phyloP scores from a whole-genome alignment of 2,329 filamentous ascomycete genomes.

The Aspergillus fijiensis region DNA sequence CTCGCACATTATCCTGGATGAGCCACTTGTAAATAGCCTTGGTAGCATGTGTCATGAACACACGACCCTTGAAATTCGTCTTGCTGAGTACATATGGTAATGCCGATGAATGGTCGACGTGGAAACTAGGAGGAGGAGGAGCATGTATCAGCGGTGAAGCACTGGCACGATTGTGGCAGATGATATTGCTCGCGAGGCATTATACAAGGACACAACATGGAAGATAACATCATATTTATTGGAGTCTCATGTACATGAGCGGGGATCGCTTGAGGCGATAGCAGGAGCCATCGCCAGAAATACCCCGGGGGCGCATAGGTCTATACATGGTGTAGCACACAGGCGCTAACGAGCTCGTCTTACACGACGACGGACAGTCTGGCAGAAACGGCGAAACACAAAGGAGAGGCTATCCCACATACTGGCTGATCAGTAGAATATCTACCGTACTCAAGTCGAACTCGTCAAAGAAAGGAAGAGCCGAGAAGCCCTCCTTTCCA shows the following conservation, averaged over 20 bases:
- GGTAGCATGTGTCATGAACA: slow-evolving; percentile 99
- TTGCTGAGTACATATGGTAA: slow-evolving; percentile 95
- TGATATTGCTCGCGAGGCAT: slow-evolving; percentile 16
- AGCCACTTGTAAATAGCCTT: slow-evolving; percentile 99
- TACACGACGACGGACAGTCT: slow-evolving; percentile 1
- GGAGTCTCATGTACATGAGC: slow-evolving; percentile 37
- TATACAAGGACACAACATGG: slow-evolving; percentile 17
- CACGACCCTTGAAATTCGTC: slow-evolving; percentile 92
- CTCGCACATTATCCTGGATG: slow-evolving; percentile 92
- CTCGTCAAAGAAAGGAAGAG: slow-evolving; percentile 95
- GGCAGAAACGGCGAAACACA: slow-evolving; percentile 14
- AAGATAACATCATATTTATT: background rate
- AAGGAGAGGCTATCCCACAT: slow-evolving; percentile 55
- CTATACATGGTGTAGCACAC: background rate
- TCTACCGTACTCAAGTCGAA: slow-evolving; percentile 98
- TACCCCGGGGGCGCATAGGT: background rate
- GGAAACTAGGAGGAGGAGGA: slow-evolving; percentile 71
- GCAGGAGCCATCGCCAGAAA: slow-evolving; percentile 2
- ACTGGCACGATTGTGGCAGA: slow-evolving; percentile 4
- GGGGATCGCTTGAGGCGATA: slow-evolving; percentile 4
- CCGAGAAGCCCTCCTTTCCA: slow-evolving; percentile 89
- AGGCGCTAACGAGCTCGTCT: background rate
- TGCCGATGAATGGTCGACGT: slow-evolving; percentile 98
- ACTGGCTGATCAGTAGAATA: slow-evolving; percentile 98
- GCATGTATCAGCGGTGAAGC: slow-evolving; percentile 27